phyloP scores from a whole-genome alignment of 2,329 filamentous ascomycete species.

The Bipolaris sorokiniana region DNA sequence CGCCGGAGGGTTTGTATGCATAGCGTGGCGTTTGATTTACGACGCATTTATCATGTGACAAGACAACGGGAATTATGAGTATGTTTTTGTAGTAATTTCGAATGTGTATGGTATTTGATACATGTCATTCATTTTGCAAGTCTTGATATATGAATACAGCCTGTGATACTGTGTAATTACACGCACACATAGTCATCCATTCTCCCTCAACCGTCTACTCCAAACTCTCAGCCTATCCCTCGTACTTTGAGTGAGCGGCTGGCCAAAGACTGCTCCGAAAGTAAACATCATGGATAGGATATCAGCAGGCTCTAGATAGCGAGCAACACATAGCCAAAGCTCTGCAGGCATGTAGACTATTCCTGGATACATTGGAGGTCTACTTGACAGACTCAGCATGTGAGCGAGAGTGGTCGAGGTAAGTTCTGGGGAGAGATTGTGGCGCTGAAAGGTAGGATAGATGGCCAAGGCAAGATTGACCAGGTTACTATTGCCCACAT shows the following conservation, averaged over 20 bases:
- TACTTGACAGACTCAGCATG: slow-evolving; percentile 24
- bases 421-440: slow-evolving; percentile 42
- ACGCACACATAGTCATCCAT: neutral
- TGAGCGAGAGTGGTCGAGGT: slow-evolving; percentile 32
- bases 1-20: slow-evolving; percentile 14
- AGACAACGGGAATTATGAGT: neutral
- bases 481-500: slow-evolving; percentile 50
- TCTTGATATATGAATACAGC: neutral
- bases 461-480: slow-evolving; percentile 56
- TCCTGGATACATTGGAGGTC: neutral
- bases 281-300: slow-evolving; percentile 49
- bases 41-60: neutral
- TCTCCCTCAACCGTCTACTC: slow-evolving; percentile 21
- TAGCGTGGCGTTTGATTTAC: slow-evolving; percentile 24
- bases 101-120: neutral
- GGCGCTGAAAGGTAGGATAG: slow-evolving; percentile 52
- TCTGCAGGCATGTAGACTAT: slow-evolving; percentile 47
- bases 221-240: slow-evolving; percentile 20
- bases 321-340: slow-evolving; percentile 50
- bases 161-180: neutral
- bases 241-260: slow-evolving; percentile 21
- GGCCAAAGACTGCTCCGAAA: slow-evolving; percentile 28
- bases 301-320: slow-evolving; percentile 46
- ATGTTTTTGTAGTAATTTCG: neutral
- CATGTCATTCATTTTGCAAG: neutral